Percentiles rank a stretch among this genome's conserved stretches.
Conservation (phyloP, 2,329 filamentous ascomycete genomes). For the Fonsecaea erecta region DNA sequence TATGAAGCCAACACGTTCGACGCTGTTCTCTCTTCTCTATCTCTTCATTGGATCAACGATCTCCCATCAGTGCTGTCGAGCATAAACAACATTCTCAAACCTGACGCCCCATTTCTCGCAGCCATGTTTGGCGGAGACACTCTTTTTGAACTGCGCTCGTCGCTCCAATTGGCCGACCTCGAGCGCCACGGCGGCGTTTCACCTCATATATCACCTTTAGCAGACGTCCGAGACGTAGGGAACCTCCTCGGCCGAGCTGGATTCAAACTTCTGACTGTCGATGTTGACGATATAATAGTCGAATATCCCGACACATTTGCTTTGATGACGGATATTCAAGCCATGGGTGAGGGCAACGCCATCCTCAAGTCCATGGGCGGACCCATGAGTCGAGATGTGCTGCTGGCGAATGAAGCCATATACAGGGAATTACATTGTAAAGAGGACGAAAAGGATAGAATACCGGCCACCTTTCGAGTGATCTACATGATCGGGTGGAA, state of each 20-base stretch:
- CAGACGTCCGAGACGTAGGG: conserved; percentile 89
- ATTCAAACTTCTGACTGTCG: conserved; percentile 94
- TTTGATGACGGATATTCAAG: conserved; percentile 90
- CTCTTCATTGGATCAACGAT: conserved; percentile 97
- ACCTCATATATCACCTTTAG: conserved; percentile 86
- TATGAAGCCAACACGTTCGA: conserved; percentile 81
- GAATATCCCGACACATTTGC: conserved; percentile 90
- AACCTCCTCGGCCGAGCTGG: conserved; percentile 83
- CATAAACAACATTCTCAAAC: conserved; percentile 84
- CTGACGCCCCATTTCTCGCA: conserved; percentile 87
- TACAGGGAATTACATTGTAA: conserved; percentile 88
- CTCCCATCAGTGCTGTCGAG: conserved; percentile 82
- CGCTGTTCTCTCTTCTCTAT: conserved; percentile 84
- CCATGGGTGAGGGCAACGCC: conserved; percentile 95
- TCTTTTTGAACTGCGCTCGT: conserved; percentile 89
- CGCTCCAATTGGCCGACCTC: conserved; percentile 87
- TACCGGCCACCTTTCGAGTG: conserved; percentile 90
- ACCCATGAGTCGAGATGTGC: conserved; percentile 78
- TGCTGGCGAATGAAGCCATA: conserved; percentile 85
- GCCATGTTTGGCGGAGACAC: conserved; percentile 97
- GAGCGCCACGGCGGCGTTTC: conserved; percentile 90
- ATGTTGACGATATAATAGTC: conserved; percentile 95
- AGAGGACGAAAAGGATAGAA: conserved; percentile 51
- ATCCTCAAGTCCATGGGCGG: conserved; percentile 73
- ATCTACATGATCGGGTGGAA: conserved; percentile 99